phyloP scores from a whole-genome alignment of 2,329 filamentous ascomycete species.

The Exophiala alcalophila region DNA sequence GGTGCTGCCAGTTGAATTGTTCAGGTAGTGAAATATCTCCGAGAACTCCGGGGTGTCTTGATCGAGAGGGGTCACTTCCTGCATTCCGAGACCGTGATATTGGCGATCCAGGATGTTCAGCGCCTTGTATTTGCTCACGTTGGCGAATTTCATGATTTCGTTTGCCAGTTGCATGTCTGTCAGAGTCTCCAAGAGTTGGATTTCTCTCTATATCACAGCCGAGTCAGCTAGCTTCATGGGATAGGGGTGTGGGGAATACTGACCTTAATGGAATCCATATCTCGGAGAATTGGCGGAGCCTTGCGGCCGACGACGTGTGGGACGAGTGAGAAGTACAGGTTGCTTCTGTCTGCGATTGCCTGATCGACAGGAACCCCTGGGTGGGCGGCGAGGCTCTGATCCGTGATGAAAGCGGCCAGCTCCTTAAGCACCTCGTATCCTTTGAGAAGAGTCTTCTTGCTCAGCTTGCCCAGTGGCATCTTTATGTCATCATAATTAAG shows the following conservation, averaged over 20 bases:
- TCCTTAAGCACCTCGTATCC: constrained; percentile 78
- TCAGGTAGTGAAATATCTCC: constrained; percentile 65
- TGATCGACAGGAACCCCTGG: constrained; percentile 35
- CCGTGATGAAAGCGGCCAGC: constrained; percentile 64
- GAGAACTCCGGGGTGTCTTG: constrained; percentile 59
- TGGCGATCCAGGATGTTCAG: constrained; percentile 69
- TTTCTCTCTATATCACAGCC: constrained; percentile 20
- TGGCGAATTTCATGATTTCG: constrained; percentile 69
- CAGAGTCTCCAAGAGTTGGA: constrained; percentile 57
- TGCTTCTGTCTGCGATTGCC: constrained; percentile 65
- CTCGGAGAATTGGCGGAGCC: constrained; percentile 17
- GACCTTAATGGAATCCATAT: constrained; percentile 27
- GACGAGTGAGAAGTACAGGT: constrained; percentile 76
- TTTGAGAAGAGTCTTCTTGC: constrained; percentile 69
- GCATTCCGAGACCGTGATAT: constrained; percentile 66
- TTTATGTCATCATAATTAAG: constrained; percentile 58
- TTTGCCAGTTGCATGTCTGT: constrained; percentile 81
- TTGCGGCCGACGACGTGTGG: constrained; percentile 76
- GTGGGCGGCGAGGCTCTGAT: constrained; percentile 47
- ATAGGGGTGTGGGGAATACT: neutral
- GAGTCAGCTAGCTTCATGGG: neutral
- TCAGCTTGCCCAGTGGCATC: constrained; percentile 78
- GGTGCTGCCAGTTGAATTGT: constrained; percentile 63
- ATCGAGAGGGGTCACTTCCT: constrained; percentile 72
- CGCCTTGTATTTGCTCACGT: constrained; percentile 47